Base-by-base conservation (phyloP, 345 rosid genomes). In the Brassica incana region DNA sequence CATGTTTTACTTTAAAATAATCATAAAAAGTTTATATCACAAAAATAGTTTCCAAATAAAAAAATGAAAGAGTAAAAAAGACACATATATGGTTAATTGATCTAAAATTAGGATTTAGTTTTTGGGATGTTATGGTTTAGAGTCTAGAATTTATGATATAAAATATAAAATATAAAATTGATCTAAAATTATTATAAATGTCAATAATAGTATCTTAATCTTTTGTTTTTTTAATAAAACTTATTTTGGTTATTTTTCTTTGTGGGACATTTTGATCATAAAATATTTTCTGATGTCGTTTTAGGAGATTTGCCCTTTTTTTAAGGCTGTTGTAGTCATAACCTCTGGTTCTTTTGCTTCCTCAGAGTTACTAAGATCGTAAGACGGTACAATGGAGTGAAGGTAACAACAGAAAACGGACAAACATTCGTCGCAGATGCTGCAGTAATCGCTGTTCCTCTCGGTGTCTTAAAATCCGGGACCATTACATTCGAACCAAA, bases 391-490 rank as follows among this genome's bases (percentile, higher is more conserved):
- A 90, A 88, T 70, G 98, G 94, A 66, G 98, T 95, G 73, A 90
- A 87, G 84, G 93, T 95, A 66, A 89, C 91, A 1, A 88, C 87
- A 33, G 97, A 95, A 74, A 83, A 83, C 43, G 98, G 96, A 20
- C 67, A 79, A 60, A 87, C 92, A 40, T 90, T 95, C 72, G 80
- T 80, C 33, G 97, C 97, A 1, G 99, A 95, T 84, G 98, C 98
- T 68, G 97, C 85, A 67, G 79, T 93, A 16, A 75, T 93, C 45
- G 81, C 99, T 29, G 88, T 91, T 72, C 97, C 99, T 71, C 92
- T 95, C 10, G 97, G 99, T 23, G 98, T 95, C 64, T 76, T 95
- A 67, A 95, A 95, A 82, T 84, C 98, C 0, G 85, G 83, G 72
- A 82, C 76, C 32, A 85, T 93, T 65, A 71, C 68, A 59, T 93